Evolutionary conservation across 2,329 filamentous ascomycete genomes (phyloP).

Genomic region (Hypoxylon sp.): DNA sequence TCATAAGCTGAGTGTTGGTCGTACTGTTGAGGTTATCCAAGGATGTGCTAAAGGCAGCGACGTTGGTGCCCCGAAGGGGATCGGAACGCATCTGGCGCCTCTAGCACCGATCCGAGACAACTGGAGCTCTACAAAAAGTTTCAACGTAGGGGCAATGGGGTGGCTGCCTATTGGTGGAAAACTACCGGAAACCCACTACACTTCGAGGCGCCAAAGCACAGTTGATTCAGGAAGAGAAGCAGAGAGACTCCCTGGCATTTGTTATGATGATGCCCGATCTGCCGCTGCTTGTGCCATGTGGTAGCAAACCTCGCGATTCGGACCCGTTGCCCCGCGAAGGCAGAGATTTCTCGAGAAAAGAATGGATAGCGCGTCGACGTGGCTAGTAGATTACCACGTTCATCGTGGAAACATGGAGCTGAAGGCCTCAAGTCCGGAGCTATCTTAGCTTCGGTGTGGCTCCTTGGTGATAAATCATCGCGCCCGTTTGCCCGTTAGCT

Average conservation of each 20-base stretch:
- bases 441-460: slow-evolving; percentile 21
- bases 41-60: background rate
- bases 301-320: slow-evolving; percentile 13
- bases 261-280: slow-evolving; percentile 7
- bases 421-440: slow-evolving; percentile 14
- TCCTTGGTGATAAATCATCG: slow-evolving; percentile 12
- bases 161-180: slow-evolving; percentile 26
- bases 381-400: slow-evolving; percentile 14
- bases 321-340: background rate
- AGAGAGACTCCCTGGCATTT: slow-evolving; percentile 1
- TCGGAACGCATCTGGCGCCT: slow-evolving; percentile 12
- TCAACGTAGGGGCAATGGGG: slow-evolving; percentile 2
- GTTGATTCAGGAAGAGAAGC: slow-evolving; percentile 9
- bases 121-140: background rate
- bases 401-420: slow-evolving; percentile 14
- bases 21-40: background rate
- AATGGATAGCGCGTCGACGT: slow-evolving; percentile 11
- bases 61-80: background rate
- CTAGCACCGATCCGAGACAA: slow-evolving; percentile 22
- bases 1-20: background rate
- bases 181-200: slow-evolving; percentile 29
- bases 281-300: slow-evolving; percentile 3
- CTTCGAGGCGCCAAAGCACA: slow-evolving; percentile 13
- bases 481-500: slow-evolving; percentile 10
- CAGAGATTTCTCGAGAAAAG: slow-evolving; percentile 6